Conservation (phyloP, 768 basidiomycete genomes). For the Rhodosporidiobolus sp. region DNA sequence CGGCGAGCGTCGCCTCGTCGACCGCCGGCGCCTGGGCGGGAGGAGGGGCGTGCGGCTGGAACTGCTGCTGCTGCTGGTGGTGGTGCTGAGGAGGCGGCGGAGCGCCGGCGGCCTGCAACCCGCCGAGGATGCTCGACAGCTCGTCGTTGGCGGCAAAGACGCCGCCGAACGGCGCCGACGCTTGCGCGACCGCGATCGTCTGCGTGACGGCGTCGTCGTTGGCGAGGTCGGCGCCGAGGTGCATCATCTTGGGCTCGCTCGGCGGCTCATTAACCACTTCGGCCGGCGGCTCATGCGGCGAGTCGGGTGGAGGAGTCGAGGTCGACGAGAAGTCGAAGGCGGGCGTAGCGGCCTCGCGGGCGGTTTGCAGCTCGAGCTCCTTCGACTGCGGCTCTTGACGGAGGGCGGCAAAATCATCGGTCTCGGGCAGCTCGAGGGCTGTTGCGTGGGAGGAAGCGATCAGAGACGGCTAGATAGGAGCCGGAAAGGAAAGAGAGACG, state of each 20-base stretch:
- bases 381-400: not conserved
- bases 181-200: conserved; percentile 23
- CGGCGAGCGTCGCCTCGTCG: conserved; percentile 13
- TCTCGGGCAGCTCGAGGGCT: conserved; percentile 14
- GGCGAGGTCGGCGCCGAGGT: conserved; percentile 2
- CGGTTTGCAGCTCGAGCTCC: conserved; percentile 8
- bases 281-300: conserved; percentile 10
- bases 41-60: not conserved
- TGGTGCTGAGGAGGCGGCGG: not conserved
- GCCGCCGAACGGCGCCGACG: not conserved
- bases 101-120: not conserved
- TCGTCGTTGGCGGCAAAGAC: conserved; percentile 19
- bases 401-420: conserved; percentile 10
- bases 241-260: conserved; percentile 2
- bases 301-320: conserved; percentile 2
- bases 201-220: not conserved
- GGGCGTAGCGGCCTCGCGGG: conserved; percentile 9
- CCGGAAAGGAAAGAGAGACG: not conserved
- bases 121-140: conserved; percentile 18
- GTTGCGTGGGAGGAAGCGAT: too few species aligned
- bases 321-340: conserved; percentile 1
- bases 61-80: not conserved
- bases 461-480: not conserved
- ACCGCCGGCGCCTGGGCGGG: not conserved
- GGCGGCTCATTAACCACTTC: not conserved